Base-by-base conservation (phyloP, 2,329 filamentous ascomycete genomes). In the Fusarium zealandicum region DNA sequence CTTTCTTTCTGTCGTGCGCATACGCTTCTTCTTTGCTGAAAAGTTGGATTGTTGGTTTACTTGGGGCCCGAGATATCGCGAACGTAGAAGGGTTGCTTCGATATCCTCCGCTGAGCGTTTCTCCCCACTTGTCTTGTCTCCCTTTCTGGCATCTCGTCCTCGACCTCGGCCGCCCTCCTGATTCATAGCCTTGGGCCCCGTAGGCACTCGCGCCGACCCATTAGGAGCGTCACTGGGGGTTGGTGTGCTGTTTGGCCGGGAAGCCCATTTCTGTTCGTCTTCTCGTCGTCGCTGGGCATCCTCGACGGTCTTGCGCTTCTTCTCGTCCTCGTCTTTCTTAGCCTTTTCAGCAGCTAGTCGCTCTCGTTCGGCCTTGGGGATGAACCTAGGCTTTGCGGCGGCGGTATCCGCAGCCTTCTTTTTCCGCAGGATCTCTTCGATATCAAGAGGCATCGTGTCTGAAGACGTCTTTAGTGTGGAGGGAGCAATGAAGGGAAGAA, bases 11-110 rank as follows among this genome's bases (percentile, higher is more conserved):
- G 91, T 95, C 1, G 92, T 96, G 57, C 93, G 84, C 77, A 90
- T 90, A 51, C 93, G 85, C 80, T 98, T 98, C 82, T 98, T 99
- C 78, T 95, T 91, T 1, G 93, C 93, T 0, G 92, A 96, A 70
- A 98, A 97, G 31, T 84, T 96, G 5, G 90, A 93, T 51, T 81
- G 82, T 60, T 88, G 85, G 62, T 95, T 96, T 45, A 90, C 86
- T 61, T 96, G 91, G 1, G 91, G 89, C 3, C 95, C 95, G 83
- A 98, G 93, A 70, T 99, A 99, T 57, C 92, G 82, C 64, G 91
- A 86, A 54, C 90, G 83, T 57, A 91, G 85, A 53, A 95, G 77
- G 22, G 87, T 84, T 9, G 88, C 87, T 69, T 96, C 91, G 9
- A 89, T 85, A 40, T 86, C 84, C 57, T 87, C 86, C 11, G 76